Evolutionary conservation across 179 eudicot genomes (phyloP), one percentile per base, ranked within the genome.

Genomic region (Heliamphora pulchella): DNA sequence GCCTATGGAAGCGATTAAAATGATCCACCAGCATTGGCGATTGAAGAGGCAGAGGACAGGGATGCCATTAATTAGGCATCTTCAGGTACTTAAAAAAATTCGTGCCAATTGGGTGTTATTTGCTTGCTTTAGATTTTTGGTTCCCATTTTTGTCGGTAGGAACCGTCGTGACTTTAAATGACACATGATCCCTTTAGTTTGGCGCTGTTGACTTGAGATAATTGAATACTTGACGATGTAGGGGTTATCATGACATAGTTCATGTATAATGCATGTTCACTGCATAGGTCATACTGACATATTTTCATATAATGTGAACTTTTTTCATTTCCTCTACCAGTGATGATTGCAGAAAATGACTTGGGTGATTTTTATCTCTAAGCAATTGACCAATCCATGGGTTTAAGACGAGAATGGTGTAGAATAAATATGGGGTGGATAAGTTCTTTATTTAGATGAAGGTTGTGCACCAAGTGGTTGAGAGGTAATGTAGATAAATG

Each of bases 41-140:
- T 85, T 83, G 78, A 94, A 94, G 86, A 86, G 97, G 85, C 86
- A 83, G 87, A 83, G 68, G 75, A 94, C 85, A 80, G 94, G 98
- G 83, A 87, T 91, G 93, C 90, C 98, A 77, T 90, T 94, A 80
- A 81, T 94, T 47, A 88, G 98, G 46, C 97, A 94, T 77, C 87
- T 94, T 46, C 98, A 94, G 98, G 98, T 94, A 88, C 75, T 18
- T 8, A 79, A 31, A 31, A 31, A 31, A 31, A 31, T 31, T 31
- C 31, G 31, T 31, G 31, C 31, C 31, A 31, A 31, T 31, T 31
- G 31, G 31, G 31, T 31, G 31, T 61, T 53, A 61, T 53, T 22
- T 83, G 8, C 46, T 46, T 80, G 41, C 53, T 22, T 51, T 78
- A 67, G 15, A 11, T 47, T 80, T 76, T 47, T 58, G 44, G 3